phyloP scores from a whole-genome alignment of 2,329 filamentous ascomycete genomes.

The Ophiostoma quercus region DNA sequence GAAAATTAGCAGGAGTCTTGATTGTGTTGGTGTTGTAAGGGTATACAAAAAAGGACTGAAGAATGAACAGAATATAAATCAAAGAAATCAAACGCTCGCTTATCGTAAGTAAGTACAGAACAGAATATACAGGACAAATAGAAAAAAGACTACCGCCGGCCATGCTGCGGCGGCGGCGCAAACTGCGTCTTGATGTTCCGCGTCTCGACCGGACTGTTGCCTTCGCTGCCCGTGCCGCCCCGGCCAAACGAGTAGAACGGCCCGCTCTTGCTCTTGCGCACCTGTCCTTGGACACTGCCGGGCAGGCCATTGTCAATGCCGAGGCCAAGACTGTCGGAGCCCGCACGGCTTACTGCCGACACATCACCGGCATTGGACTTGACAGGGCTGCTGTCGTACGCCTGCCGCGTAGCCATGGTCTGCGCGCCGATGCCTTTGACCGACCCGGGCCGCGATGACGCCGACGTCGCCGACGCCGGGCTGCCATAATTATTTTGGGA shows the following conservation, averaged over 20 bases:
- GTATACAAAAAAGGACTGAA: neutral
- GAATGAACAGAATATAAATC: too few species aligned
- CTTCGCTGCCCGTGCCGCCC: neutral
- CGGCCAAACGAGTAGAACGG: neutral
- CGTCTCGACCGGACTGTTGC: neutral
- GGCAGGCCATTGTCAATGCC: neutral
- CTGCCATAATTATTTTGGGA: neutral
- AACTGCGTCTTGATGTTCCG: neutral
- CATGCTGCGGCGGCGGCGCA: neutral
- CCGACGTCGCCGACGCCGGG: neutral
- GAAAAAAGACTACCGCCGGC: neutral
- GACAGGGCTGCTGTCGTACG: neutral
- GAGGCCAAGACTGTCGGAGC: neutral
- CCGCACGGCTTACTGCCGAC: neutral
- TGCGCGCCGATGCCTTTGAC: neutral
- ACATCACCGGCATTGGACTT: neutral
- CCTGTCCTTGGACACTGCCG: neutral
- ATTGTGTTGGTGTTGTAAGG: neutral
- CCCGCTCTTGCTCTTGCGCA: constrained; percentile 10
- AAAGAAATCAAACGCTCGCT: too few species aligned
- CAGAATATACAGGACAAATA: neutral
- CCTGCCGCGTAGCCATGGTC: neutral
- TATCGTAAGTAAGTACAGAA: neutral
- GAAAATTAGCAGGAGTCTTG: neutral
- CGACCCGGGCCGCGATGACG: neutral